Evolutionary conservation across 768 basidiomycete species (phyloP), one percentile per base, ranked within the genome.

Genomic region (Rhodotorula toruloides): DNA sequence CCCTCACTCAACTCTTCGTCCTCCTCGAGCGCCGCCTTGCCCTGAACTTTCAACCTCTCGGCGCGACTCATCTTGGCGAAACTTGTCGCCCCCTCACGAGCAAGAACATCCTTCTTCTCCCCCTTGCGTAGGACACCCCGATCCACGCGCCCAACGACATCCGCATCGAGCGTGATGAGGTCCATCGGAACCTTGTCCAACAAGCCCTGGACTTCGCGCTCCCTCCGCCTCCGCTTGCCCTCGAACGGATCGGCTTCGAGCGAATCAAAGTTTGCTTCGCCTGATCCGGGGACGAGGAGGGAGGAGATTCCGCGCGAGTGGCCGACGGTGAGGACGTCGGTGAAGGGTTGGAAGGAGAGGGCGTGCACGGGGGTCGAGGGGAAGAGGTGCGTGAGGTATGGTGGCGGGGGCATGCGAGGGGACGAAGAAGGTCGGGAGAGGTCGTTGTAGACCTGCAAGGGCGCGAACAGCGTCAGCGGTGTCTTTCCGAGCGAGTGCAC

Each of bases 121-220:
- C 44, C 44, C 44, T 46, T 8, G 44, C 21, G 21, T 46, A 21
- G 44, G n/a, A 16, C 44, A 25, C 44, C 32, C 7, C 34, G 44
- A 32, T 67, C 72, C 17, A 74, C 42, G 49, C 75, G 73, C 22
- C 79, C 80, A 10, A 80, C 67, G 59, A 78, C 72, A 47, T 80
- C 76, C 34, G 76, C 71, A 63, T 81, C 80, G 63, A 81, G 83
- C 0, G 89, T 82, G 71, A 99, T 98, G 80, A 93, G 84, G 68
- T 97, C 93, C 6, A 91, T 88, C 80, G 88, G 88, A 66, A 97
- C 87, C 89, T 94, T 93, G 77, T 99, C 94, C 66, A 99, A 79
- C 19, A 99, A 83, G 49, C 82, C 83, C 76, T 89, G 87, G 74
- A 98, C 91, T 77, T 98, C 96, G 62, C 89, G 82, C 79, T 98